Evolutionary conservation across 108 stramenopile genomes (phyloP).

Genomic region (Cyclotella atomus): DNA sequence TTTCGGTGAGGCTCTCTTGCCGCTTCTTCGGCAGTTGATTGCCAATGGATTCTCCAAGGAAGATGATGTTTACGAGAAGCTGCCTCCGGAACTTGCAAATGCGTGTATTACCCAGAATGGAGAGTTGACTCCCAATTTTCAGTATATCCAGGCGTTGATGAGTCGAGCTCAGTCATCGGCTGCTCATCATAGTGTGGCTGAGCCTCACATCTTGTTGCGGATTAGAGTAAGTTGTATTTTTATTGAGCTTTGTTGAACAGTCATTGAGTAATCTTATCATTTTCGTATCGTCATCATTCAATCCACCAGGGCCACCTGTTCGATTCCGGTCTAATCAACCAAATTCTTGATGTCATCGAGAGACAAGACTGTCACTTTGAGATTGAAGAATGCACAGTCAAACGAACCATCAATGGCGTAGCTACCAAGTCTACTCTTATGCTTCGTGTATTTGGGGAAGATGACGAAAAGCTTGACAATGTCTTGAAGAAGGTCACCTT

Average conservation of each 20-base stretch:
- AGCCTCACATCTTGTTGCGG: slow-evolving; percentile 36
- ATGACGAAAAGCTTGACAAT: slow-evolving; percentile 41
- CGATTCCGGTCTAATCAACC: slow-evolving; percentile 89
- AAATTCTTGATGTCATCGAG: slow-evolving; percentile 78
- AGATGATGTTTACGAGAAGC: slow-evolving; percentile 6
- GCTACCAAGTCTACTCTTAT: slow-evolving; percentile 49
- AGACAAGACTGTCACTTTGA: slow-evolving; percentile 60
- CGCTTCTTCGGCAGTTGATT: slow-evolving; percentile 54
- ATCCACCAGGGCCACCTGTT: slow-evolving; percentile 61
- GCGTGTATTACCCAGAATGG: slow-evolving; percentile 59
- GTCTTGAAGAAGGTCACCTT: slow-evolving; percentile 54
- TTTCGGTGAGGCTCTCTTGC: slow-evolving; percentile 82
- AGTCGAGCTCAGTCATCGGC: slow-evolving; percentile 12
- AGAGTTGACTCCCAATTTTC: slow-evolving; percentile 40
- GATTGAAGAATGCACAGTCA: slow-evolving; percentile 66
- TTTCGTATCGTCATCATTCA: not conserved
- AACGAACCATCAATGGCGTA: slow-evolving; percentile 24
- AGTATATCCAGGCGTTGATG: slow-evolving; percentile 62
- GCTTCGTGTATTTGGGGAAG: slow-evolving; percentile 46
- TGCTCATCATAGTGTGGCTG: slow-evolving; percentile 14
- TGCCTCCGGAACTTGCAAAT: slow-evolving; percentile 40
- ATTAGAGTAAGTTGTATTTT: slow-evolving; percentile 20
- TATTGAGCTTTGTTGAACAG: not conserved
- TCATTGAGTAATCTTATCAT: not conserved
- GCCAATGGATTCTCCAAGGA: slow-evolving; percentile 11